Evolutionary conservation across 1,284 basidiomycete species (phyloP), one percentile per base, ranked within the genome.

Genomic region (Papiliotrema laurentii): DNA sequence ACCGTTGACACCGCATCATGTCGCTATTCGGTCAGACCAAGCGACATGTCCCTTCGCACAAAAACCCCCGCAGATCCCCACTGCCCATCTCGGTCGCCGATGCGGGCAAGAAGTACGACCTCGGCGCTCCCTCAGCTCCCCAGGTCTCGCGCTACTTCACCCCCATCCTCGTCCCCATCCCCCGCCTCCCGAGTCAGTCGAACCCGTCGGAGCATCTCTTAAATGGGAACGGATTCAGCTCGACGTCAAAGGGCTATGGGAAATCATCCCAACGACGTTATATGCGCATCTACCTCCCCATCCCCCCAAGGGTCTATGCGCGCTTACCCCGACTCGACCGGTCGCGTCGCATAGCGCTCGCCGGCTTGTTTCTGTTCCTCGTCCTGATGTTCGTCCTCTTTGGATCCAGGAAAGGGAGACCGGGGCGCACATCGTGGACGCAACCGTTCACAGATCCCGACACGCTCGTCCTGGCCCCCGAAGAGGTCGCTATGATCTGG

Each of bases 401-500:
- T 59, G 81, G 82, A 3, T 74, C 86, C 49, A 77, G 79, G 31
- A 80, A 60, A 37, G 55, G 55, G 34, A 53, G 56, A 25, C 54
- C 52, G 21, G 54, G 60, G 25, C 53, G 60, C 47, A 81, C 81
- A 59, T 78, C 80, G 35, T 89, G 87, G 86, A 79, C 83, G 10
- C 77, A 80, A 37, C 81, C 83, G n/a, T 81, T 86, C 54, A 75
- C 77, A 30, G 83, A 87, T 54, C 81, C 84, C 6, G 78, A 84
- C 42, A 91, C 90, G 5, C 78, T 89, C 35, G 83, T 96, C 35
- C 85, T 86, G 56, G 78, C 79, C 37, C 77, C 81, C 43, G 83
- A 85, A 45, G 89, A 94, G 64, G 66, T 93, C 34, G 84, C 85
- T 58, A 80, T 83, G 60, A 87, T 97, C 71, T 96, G 91, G 91